phyloP scores from a whole-genome alignment of 2,329 filamentous ascomycete genomes.

The Aspergillus vadensis region DNA sequence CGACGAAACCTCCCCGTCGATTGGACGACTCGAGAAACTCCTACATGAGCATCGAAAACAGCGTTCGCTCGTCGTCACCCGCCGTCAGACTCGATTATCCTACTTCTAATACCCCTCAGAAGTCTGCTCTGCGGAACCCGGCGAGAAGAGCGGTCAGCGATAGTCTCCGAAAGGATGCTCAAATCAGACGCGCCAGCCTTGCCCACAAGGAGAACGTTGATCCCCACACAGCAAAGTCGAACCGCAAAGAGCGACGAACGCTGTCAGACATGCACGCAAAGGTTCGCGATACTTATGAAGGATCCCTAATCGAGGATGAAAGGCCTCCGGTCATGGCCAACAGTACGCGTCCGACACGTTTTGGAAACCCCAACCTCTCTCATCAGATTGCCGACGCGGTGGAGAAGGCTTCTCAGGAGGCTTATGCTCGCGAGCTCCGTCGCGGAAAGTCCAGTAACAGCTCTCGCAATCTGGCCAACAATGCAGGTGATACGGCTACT shows the following conservation, averaged over 20 bases:
- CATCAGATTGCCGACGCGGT: conserved; percentile 43
- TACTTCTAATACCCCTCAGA: conserved; percentile 38
- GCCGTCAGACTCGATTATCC: conserved; percentile 43
- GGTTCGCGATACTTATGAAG: conserved; percentile 55
- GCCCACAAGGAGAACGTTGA: conserved; percentile 45
- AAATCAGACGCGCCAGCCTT: conserved; percentile 43
- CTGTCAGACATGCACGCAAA: conserved; percentile 60
- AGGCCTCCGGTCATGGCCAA: conserved; percentile 47
- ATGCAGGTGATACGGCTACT: conserved; percentile 52
- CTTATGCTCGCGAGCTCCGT: conserved; percentile 35
- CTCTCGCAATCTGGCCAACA: conserved; percentile 27
- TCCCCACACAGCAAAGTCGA: conserved; percentile 40
- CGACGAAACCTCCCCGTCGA: conserved; percentile 39
- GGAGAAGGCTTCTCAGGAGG: conserved; percentile 40
- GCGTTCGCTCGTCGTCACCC: conserved; percentile 44
- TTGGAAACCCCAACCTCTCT: conserved; percentile 51
- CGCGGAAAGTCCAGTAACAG: conserved; percentile 28
- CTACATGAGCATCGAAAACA: conserved; percentile 52
- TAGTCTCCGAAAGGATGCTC: conserved; percentile 45
- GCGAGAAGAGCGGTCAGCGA: conserved; percentile 37
- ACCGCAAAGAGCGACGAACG: conserved; percentile 45
- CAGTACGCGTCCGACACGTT: conserved; percentile 57
- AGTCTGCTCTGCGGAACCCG: conserved; percentile 32
- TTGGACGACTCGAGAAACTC: conserved; percentile 55
- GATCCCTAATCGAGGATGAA: conserved; percentile 54